These are phyloP conservation scores for Fusarium anthophilum DNA, from an alignment of 2,329 filamentous ascomycete genomes.

Conservation along the genomic window DNA sequence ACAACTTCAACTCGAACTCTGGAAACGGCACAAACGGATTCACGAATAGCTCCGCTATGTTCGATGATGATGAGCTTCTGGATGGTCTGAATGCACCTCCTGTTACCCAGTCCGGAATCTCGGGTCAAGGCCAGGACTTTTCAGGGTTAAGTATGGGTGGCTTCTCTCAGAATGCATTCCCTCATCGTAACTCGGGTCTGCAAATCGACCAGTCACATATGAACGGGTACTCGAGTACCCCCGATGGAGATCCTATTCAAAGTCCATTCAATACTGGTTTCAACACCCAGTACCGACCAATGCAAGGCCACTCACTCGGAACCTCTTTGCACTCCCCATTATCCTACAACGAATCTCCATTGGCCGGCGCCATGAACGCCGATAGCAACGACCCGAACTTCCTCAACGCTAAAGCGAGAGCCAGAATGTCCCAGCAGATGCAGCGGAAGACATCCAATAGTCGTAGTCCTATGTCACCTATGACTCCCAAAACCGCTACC, in stretches of 20 bases:
- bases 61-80: conserved; percentile 88
- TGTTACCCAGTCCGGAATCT: conserved; percentile 61
- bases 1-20: conserved; percentile 64
- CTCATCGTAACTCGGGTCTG: conserved; percentile 61
- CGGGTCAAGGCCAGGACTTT: conserved; percentile 66
- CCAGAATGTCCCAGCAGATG: conserved; percentile 69
- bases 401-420: conserved; percentile 69
- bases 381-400: conserved; percentile 64
- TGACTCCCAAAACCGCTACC: conserved; percentile 86
- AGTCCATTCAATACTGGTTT: conserved; percentile 87
- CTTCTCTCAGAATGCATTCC: conserved; percentile 62
- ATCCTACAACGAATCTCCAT: conserved; percentile 52
- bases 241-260: conserved; percentile 90
- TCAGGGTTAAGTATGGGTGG: conserved; percentile 64
- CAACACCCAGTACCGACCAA: conserved; percentile 80
- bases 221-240: conserved; percentile 88
- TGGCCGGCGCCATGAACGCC: conserved; percentile 59
- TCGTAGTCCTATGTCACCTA: conserved; percentile 68
- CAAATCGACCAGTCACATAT: conserved; percentile 70
- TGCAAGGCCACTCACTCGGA: conserved; percentile 67
- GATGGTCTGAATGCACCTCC: conserved; percentile 73
- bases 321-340: conserved; percentile 57
- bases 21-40: conserved; percentile 75
- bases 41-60: conserved; percentile 79
- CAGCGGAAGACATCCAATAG: conserved; percentile 79